Conservation (phyloP, 2,329 filamentous ascomycete genomes). For the Exophiala spinifera region DNA sequence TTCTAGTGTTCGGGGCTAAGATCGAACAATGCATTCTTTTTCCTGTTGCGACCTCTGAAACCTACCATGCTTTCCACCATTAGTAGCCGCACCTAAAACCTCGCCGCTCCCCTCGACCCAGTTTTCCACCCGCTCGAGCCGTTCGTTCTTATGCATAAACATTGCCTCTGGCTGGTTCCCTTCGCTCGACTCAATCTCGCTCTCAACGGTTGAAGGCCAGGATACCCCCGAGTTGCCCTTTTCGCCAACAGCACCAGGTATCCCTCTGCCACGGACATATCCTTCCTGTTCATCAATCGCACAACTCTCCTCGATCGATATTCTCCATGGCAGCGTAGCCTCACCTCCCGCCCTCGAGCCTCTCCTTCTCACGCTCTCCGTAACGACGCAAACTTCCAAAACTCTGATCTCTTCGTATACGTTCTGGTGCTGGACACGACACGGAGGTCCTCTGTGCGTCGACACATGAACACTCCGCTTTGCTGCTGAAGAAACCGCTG, state of each 20-base stretch:
- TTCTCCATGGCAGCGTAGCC: neutral
- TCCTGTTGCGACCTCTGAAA: no score
- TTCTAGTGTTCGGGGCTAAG: no score
- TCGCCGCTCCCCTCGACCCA: conserved; percentile 1
- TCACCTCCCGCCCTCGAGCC: neutral
- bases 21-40: no score
- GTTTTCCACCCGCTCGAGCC: conserved; percentile 1
- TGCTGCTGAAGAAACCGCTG: neutral
- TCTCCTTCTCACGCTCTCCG: neutral
- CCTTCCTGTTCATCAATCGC: neutral
- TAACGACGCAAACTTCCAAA: neutral
- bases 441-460: no score
- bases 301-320: neutral
- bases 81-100: neutral
- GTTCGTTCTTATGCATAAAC: conserved; percentile 1
- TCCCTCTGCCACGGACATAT: neutral
- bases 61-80: neutral
- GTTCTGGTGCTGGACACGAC: neutral
- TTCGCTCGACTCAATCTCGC: neutral
- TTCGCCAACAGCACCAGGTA: neutral
- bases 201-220: neutral
- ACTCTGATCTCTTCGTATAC: neutral
- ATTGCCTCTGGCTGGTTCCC: neutral
- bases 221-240: neutral
- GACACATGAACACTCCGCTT: no score